Base-by-base conservation (phyloP, 768 basidiomycete genomes). In the Collybia nuda region DNA sequence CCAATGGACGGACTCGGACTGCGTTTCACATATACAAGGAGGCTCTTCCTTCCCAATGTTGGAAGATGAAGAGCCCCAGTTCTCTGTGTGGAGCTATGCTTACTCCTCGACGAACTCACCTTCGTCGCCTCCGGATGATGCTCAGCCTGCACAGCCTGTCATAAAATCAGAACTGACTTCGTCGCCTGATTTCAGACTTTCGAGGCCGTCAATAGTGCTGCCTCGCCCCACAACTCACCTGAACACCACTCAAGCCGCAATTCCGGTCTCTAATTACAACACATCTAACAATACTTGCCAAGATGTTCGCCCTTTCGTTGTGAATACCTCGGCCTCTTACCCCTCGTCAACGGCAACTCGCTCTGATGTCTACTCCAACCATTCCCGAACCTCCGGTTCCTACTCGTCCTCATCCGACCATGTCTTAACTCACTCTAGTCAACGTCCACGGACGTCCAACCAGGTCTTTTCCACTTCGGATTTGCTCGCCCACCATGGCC, bases 401-500 rank as follows among this genome's bases (percentile, higher is more conserved):
- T 77, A 75, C 62, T 68, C 58, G 52, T 55, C 60, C 51, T 61
- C 71, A 55, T 50, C 72, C 62, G 70, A 79, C 59, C 67, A 88
- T 89, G 86, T 59, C 63, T 62, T 89, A 81, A 85, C 71, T 70
- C 65, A 67, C 22, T 62, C 66, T 51, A 66, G 69, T 60, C 65
- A 69, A 65, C 83, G 85, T 88, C 86, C 72, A 67, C 71, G 82
- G 85, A 86, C 88, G 73, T 79, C 79, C 36, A 74, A 72, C 50
- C 74, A 75, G 71, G 79, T 88, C 58, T 88, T 87, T 61, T 79
- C 80, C 66, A 70, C 83, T 47, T 77, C 79, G 69, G 88, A 86
- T 72, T 72, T 87, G 50, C 84, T 86, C 60, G 75, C 82, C 62
- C 88, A 88, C 51, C 83, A 89, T 88, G 88, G 87, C 70, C 82